Evolutionary conservation across 257 asterid species (phyloP).

Genomic region (Solanum chilense): DNA sequence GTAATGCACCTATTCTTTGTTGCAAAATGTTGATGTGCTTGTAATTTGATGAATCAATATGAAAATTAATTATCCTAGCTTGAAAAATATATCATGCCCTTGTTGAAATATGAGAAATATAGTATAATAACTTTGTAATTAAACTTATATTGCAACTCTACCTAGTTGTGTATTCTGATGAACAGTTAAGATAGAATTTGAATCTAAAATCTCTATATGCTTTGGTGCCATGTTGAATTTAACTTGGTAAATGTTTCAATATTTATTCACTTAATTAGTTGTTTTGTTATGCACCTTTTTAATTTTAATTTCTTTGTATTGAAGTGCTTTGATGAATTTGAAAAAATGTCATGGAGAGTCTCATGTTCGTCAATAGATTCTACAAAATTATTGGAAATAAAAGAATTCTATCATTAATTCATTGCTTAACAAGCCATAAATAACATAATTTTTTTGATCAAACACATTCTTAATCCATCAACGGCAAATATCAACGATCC

Average conservation of each 20-base stretch:
- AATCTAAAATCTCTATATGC: background rate
- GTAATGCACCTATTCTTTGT: background rate
- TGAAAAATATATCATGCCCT: background rate
- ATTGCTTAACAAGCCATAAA: no score
- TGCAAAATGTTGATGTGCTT: background rate
- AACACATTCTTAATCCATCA: background rate
- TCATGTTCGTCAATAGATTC: background rate
- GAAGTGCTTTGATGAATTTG: background rate
- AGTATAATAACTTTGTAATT: background rate
- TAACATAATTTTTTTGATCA: no score
- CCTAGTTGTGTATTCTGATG: background rate
- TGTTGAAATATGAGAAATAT: background rate
- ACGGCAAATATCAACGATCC: background rate
- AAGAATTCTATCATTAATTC: background rate
- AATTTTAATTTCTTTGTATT: background rate
- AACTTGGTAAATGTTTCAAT: no score
- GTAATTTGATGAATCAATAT: background rate
- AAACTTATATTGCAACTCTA: background rate
- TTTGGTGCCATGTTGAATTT: background rate
- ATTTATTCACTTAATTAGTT: no score
- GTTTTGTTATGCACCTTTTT: background rate
- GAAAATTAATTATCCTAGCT: background rate
- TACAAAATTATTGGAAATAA: background rate
- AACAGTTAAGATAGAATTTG: no score
- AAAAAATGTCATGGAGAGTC: background rate